These are phyloP conservation scores for Stagonosporopsis tanaceti DNA, from an alignment of 2,329 filamentous ascomycete species.

Conservation along the genomic window DNA sequence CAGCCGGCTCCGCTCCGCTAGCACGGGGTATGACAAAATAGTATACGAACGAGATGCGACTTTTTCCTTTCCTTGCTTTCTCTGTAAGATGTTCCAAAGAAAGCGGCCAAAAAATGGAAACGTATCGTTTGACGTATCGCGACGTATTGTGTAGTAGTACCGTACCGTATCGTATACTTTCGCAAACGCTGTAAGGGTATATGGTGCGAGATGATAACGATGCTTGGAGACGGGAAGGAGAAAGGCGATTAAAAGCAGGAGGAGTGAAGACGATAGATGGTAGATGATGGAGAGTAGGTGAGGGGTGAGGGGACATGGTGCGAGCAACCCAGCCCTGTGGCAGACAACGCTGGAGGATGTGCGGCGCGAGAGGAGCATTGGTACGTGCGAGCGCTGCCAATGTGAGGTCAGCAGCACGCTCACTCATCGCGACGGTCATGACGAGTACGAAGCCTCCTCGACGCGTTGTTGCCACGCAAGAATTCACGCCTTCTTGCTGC, in stretches of 20 bases:
- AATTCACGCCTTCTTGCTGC: conserved; percentile 21
- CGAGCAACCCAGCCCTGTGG: conserved; percentile 21
- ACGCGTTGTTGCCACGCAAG: conserved; percentile 20
- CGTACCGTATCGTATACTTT: background rate
- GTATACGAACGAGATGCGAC: conserved; percentile 6
- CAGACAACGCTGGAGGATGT: conserved; percentile 12
- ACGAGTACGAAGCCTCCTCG: conserved; percentile 14
- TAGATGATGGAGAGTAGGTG: background rate
- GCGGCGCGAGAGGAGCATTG: background rate
- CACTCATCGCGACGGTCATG: background rate
- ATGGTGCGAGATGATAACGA: conserved; percentile 14
- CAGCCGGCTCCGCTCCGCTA: background rate
- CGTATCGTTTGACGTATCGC: background rate
- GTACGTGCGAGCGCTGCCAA: background rate
- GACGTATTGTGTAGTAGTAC: background rate
- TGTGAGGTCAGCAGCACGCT: background rate
- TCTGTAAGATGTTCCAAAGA: background rate
- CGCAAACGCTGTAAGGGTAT: conserved; percentile 19
- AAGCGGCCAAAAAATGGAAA: background rate
- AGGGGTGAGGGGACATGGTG: background rate
- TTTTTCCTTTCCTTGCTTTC: conserved; percentile 10
- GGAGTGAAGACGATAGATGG: background rate
- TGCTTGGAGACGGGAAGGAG: background rate
- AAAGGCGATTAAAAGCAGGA: background rate
- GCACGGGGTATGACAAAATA: conserved; percentile 1